A percentile compares a stretch with the other conserved stretches of the same genome.
phyloP scores from a whole-genome alignment of 306 rosid species.

The Dryas octopetala region DNA sequence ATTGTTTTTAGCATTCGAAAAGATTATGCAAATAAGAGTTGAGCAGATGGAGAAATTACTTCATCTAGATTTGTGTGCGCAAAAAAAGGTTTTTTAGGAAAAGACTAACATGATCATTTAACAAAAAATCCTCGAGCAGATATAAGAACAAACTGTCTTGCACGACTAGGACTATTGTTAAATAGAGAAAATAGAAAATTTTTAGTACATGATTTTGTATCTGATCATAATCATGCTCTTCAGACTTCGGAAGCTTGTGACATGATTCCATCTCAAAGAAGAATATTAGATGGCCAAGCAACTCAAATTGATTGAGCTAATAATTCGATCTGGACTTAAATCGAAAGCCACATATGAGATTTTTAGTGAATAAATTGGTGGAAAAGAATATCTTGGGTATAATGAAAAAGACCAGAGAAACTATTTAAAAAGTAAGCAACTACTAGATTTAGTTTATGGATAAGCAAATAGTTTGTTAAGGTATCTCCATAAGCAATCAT shows the following conservation, averaged over 20 bases:
- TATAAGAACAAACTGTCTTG: neutral
- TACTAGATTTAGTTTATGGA: neutral
- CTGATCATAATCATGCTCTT: neutral
- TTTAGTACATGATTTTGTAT: neutral
- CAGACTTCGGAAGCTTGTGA: neutral
- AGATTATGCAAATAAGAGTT: neutral
- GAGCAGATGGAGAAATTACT: neutral
- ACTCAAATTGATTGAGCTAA: neutral
- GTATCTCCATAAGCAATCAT: neutral
- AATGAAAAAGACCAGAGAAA: neutral
- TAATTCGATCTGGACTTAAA: neutral
- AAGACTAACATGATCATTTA: neutral
- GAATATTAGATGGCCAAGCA: neutral
- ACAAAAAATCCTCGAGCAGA: neutral
- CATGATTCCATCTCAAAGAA: neutral
- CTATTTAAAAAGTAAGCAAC: neutral
- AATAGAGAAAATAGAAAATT: neutral
- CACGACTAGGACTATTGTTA: neutral
- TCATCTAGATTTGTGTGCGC: neutral
- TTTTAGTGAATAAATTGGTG: neutral
- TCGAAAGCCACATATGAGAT: neutral
- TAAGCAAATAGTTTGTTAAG: neutral
- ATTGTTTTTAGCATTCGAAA: neutral
- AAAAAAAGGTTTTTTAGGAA: neutral
- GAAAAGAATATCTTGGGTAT: neutral